Percentiles rank a stretch among this genome's conserved stretches.
These are phyloP conservation scores for Monosporozyma servazzii DNA, from an alignment of 805 yeast species.

Conservation along the genomic window DNA sequence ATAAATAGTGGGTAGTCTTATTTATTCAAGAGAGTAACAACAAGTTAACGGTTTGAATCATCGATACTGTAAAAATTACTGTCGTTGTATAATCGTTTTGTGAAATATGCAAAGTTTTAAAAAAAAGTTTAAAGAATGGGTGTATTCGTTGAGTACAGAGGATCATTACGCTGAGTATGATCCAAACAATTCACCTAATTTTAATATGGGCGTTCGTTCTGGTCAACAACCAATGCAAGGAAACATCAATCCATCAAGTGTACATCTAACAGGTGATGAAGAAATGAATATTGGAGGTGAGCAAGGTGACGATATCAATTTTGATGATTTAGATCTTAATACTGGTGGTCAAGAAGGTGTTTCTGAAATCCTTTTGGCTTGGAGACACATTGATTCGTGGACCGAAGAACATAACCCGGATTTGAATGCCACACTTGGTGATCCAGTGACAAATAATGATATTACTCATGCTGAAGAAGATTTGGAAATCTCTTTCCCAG, in stretches of 20 bases:
- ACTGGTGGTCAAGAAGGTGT: slow-evolving; percentile 45
- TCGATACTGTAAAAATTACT: neutral
- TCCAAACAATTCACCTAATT: slow-evolving; percentile 32
- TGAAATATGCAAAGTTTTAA: slow-evolving; percentile 30
- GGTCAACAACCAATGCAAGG: slow-evolving; percentile 4
- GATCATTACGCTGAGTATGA: slow-evolving; percentile 66
- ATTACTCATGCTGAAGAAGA: slow-evolving; percentile 77
- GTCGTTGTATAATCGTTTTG: neutral
- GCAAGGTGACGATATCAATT: slow-evolving; percentile 24
- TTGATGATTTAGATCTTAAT: slow-evolving; percentile 24
- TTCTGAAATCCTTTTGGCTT: slow-evolving; percentile 65
- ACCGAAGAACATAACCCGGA: slow-evolving; percentile 70
- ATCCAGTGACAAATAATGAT: slow-evolving; percentile 74
- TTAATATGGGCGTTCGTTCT: slow-evolving; percentile 22
- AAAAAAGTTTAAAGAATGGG: slow-evolving; percentile 46
- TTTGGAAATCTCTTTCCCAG: slow-evolving; percentile 62
- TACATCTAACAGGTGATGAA: slow-evolving; percentile 12
- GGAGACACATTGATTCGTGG: slow-evolving; percentile 89
- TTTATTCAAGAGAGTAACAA: too few relatives aligned
- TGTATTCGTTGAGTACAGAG: slow-evolving; percentile 54
- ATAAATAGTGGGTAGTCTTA: too few relatives aligned
- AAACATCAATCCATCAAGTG: slow-evolving; percentile 11
- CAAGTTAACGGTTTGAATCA: neutral
- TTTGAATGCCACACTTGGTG: slow-evolving; percentile 64
- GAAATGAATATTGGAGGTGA: slow-evolving; percentile 8